These are phyloP conservation scores for Tardiomyces blankii DNA, from an alignment of 1,139 yeast species.

Conservation along the genomic window DNA sequence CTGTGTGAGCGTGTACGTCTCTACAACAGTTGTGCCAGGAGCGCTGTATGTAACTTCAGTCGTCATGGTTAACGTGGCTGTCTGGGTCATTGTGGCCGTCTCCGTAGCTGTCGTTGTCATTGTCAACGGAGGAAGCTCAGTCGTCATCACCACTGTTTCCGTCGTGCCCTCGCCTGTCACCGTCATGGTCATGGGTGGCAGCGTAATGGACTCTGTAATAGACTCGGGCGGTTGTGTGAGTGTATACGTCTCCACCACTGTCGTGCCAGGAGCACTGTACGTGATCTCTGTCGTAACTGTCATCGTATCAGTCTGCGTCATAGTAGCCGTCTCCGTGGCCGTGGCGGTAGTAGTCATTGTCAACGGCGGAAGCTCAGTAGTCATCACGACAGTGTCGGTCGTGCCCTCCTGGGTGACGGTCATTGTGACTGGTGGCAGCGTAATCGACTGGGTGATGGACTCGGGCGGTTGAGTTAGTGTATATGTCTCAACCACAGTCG, in stretches of 20 bases:
- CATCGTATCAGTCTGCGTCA: conserved; percentile 2
- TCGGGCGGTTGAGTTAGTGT: neutral
- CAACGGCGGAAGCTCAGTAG: conserved; percentile 2
- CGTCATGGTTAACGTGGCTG: neutral
- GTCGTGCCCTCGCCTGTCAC: conserved; percentile 4
- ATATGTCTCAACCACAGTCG: neutral
- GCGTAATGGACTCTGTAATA: neutral
- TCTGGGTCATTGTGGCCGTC: neutral
- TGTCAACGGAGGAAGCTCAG: conserved; percentile 3
- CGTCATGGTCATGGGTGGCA: conserved; percentile 2
- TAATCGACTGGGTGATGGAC: neutral
- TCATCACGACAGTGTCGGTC: neutral
- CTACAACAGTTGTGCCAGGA: neutral
- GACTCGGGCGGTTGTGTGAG: conserved; percentile 2
- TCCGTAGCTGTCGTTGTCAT: neutral
- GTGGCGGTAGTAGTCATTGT: neutral
- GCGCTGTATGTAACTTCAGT: conserved; percentile 1
- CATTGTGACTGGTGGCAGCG: neutral
- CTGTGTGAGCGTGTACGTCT: neutral
- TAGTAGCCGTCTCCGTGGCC: conserved; percentile 3
- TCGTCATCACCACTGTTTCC: neutral
- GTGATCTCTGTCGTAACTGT: conserved; percentile 3
- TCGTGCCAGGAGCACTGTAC: neutral
- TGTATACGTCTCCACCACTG: neutral
- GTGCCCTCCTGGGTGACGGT: conserved; percentile 2